Conservation (phyloP, 2,329 filamentous ascomycete genomes). For the Endoconidiophora polonica region DNA sequence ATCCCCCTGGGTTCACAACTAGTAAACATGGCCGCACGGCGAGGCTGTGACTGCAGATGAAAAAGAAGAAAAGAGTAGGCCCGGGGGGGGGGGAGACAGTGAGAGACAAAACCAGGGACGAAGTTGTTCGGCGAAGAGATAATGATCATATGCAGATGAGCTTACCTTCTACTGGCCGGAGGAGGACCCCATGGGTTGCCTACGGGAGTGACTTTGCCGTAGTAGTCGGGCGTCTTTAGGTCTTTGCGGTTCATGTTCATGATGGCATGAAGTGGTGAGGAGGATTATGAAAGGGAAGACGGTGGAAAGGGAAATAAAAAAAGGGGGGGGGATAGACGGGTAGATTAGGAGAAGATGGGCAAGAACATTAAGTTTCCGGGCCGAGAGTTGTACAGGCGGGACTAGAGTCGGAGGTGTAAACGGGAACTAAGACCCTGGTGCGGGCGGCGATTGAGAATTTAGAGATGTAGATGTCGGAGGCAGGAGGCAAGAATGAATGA, state of each 20-base stretch:
- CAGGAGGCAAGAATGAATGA: no score
- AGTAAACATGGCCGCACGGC: no score
- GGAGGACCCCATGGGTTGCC: constrained; percentile 12
- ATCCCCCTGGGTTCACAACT: no score
- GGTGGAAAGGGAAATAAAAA: not conserved
- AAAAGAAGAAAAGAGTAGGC: no score
- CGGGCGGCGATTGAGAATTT: constrained; percentile 2
- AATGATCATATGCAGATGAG: not conserved
- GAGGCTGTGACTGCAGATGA: no score
- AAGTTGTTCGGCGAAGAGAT: no score
- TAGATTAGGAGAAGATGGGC: not conserved
- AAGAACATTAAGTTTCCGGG: not conserved
- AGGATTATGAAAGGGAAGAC: not conserved
- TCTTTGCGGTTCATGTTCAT: constrained; percentile 13
- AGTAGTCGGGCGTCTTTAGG: constrained; percentile 12
- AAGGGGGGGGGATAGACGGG: not conserved
- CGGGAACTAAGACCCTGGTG: not conserved
- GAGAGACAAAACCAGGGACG: no score
- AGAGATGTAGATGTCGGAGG: not conserved
- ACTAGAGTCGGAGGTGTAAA: not conserved
- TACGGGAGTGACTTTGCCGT: constrained; percentile 7
- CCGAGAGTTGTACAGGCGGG: not conserved
- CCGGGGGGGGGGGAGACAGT: no score
- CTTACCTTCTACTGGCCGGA: constrained; percentile 11
- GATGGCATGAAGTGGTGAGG: constrained; percentile 3